phyloP scores from a whole-genome alignment of 331 rosid species.

The Rosa hybrid region DNA sequence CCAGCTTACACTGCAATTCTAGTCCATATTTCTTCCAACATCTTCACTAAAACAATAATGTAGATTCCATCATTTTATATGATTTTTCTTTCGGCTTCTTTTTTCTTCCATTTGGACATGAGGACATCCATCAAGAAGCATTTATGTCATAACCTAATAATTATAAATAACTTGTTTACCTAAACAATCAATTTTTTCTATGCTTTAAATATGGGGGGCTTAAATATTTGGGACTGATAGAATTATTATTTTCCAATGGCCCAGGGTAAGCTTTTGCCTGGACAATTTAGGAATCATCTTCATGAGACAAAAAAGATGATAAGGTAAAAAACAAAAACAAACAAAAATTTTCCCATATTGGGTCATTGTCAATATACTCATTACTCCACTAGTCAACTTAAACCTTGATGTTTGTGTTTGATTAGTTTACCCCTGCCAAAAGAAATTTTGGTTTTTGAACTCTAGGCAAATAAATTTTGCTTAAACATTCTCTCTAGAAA shows the following conservation, averaged over 20 bases:
- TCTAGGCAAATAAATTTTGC: not conserved
- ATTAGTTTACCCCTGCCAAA: not conserved
- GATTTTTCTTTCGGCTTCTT: not conserved
- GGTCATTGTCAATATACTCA: not conserved
- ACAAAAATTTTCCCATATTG: not conserved
- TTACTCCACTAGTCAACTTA: not conserved
- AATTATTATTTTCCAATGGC: not conserved
- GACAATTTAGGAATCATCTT: not conserved
- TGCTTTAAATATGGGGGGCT: not conserved
- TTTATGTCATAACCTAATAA: not conserved
- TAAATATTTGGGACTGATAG: not conserved
- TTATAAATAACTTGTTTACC: not conserved
- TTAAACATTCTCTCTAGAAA: not conserved
- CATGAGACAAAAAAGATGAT: not conserved
- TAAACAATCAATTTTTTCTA: not conserved
- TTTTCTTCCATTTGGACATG: not conserved
- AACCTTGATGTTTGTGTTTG: not conserved
- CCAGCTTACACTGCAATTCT: not conserved
- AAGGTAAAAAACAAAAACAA: not conserved
- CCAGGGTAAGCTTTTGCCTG: not conserved
- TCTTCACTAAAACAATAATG: not conserved
- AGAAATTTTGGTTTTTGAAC: not conserved
- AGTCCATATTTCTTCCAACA: not conserved
- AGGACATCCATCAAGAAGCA: not conserved
- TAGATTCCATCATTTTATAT: not conserved